phyloP scores from a whole-genome alignment of 169 alveolate species.

The Sarcocystis neurona region DNA sequence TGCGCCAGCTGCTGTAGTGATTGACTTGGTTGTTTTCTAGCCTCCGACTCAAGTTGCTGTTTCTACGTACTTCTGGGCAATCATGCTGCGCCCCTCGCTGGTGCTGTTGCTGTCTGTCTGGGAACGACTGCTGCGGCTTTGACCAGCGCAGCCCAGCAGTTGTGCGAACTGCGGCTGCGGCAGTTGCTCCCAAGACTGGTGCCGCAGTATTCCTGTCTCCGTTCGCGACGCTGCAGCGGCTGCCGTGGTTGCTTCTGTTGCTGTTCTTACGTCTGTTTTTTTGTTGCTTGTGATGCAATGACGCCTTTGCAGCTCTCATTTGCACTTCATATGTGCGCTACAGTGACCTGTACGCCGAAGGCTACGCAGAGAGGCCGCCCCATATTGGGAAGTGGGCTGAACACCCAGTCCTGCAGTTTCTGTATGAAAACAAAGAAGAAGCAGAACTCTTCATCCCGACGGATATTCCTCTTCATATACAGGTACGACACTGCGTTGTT shows the following conservation, averaged over 20 bases:
- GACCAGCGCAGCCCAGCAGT: too few relatives aligned
- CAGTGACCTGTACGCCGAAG: slow-evolving; percentile 25
- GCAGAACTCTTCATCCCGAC: neutral
- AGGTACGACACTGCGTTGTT: too few relatives aligned
- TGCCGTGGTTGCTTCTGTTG: neutral
- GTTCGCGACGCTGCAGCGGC: too few relatives aligned
- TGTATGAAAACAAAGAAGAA: neutral
- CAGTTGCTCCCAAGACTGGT: too few relatives aligned
- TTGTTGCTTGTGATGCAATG: too few relatives aligned
- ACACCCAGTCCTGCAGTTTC: neutral
- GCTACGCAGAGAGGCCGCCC: neutral
- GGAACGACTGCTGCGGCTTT: too few relatives aligned
- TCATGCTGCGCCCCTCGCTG: neutral
- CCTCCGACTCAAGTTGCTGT: neutral
- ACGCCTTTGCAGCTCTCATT: neutral
- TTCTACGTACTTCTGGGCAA: neutral
- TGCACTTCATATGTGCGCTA: neutral
- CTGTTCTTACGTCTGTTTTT: neutral
- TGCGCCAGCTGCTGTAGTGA: too few relatives aligned
- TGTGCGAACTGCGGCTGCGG: too few relatives aligned
- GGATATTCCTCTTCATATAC: neutral
- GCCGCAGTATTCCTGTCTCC: too few relatives aligned
- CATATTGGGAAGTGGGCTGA: neutral
- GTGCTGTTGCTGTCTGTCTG: neutral
- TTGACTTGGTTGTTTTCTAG: too few relatives aligned